Evolutionary conservation across 2,329 filamentous ascomycete genomes (phyloP), one percentile per base, ranked within the genome.

Genomic region (Cephalotrichum gorgonifer): DNA sequence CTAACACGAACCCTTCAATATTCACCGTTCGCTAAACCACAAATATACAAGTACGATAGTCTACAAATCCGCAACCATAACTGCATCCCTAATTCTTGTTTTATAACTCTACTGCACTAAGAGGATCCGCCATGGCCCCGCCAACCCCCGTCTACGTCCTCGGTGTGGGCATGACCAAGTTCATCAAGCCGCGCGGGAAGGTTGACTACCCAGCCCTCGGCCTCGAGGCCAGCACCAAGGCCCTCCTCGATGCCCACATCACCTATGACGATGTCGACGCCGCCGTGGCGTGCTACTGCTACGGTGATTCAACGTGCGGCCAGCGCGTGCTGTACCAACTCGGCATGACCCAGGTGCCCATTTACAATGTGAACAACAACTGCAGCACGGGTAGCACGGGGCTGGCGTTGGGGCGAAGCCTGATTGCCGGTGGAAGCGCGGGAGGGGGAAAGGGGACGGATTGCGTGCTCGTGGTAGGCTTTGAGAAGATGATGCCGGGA

Each of bases 361-460:
- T 97, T 64, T 90, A 94, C 75, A 97, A 97, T 62, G 88, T 95
- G 62, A 97, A 96, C 78, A 97, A 97, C 76, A 96, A 96, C 74
- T 97, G 91, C 75, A 88, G 87, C 4, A 97, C 91, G 0, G 93
- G 91, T n/a, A 89, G 85, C 4, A 95, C 91, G 0, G 93, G 91
- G 8, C 72, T 97, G 51, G 83, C 83, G 62, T 85, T 97, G 77
- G 93, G 78, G 2, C 76, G 89, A 30, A 88, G 83, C 48, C 76
- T 94, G 64, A 83, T 96, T 58, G 75, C 81, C 6, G 77, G 86
- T 57, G 90, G 90, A 30, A 86, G 80, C 14, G 77, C 86, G 58
- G 90, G 90, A 15, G 86, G 88, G 1, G 87, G 35, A 2, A 39
- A 39, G 35, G 90, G 90, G 25, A 86, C 88, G 1, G 87, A 95